Evolutionary conservation across 1,139 yeast species (phyloP), one percentile per base, ranked within the genome.

Genomic region (Hanseniaspora uvarum): DNA sequence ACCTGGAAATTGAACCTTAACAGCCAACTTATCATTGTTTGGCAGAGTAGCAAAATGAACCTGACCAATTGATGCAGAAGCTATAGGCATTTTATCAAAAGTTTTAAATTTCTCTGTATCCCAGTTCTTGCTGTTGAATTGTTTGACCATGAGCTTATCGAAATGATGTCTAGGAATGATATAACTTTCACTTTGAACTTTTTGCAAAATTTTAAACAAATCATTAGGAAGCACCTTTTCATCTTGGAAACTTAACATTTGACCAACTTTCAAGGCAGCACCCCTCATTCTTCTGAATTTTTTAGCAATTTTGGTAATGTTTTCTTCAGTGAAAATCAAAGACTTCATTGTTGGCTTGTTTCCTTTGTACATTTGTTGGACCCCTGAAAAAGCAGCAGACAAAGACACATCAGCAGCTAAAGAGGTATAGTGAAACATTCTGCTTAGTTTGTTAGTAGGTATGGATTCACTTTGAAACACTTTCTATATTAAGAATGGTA

Each of bases 11-110:
- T 92, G 99, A 4, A 92, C 88, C 65, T 92, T 92, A 14, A 92
- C 95, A n/a, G 94, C 98, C 30, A 89, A 96, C 33, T 79, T 79
- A 58, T 78, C 76, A 34, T 77, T 79, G 36, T 68, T 67, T 11
- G 69, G 73, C 21, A 94, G 74, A 11, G 79, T 81, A 0, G 95
- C 98, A 47, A 75, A 76, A 68, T 92, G 98, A 3, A 92, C 98
- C 68, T 92, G 97, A 3, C 98, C 97, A 61, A 92, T 92, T 4
- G 96, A 86, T 1, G 98, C 98, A 3, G 98, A 97, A 0, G 98
- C 98, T 19, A 33, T 79, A 2, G 99, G 98, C 26, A 84, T 75
- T 61, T 86, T 95, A 55, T 87, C 87, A 69, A 94, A 92, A 3
- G 78, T 71, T 11, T 83, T 71, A 65, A 86, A 92, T 50, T 72